Conservation (phyloP, 2,329 filamentous ascomycete species). For the Colletotrichum higginsianum region DNA sequence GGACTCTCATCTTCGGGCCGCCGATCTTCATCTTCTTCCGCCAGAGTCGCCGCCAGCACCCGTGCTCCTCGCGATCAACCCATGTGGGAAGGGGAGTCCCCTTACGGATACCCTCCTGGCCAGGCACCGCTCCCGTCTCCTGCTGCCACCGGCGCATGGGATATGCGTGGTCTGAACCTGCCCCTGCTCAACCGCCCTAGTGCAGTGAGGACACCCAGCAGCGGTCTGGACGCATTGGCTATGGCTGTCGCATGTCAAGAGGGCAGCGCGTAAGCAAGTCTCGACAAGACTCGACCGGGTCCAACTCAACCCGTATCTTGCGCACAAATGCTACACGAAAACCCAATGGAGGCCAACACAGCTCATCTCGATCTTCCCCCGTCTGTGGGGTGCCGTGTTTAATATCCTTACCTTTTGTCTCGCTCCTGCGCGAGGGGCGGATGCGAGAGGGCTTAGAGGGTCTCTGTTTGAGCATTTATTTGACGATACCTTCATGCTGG, state of each 20-base stretch:
- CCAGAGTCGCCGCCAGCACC: constrained; percentile 50
- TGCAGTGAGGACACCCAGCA: constrained; percentile 60
- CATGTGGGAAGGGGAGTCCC: constrained; percentile 59
- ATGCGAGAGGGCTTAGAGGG: neutral
- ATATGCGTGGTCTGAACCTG: constrained; percentile 62
- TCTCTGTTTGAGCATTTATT: neutral
- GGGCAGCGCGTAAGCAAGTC: constrained; percentile 45
- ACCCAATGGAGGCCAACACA: neutral
- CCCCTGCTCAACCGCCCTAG: constrained; percentile 63
- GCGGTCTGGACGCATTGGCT: constrained; percentile 69
- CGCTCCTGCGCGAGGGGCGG: constrained; percentile 14
- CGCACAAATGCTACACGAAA: neutral
- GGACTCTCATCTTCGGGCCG: constrained; percentile 48
- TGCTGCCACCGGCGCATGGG: constrained; percentile 56
- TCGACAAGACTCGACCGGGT: neutral
- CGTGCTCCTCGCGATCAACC: constrained; percentile 50
- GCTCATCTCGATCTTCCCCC: neutral
- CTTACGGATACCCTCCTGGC: constrained; percentile 51
- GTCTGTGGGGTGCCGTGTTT: neutral
- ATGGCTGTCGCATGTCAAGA: constrained; percentile 69
- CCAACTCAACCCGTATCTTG: neutral
- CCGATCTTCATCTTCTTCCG: constrained; percentile 50
- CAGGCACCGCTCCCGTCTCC: constrained; percentile 55
- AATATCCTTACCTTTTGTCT: constrained; percentile 10
- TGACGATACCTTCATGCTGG: neutral